Conservation (phyloP, 768 basidiomycete species). For the Clathrus columnatus region DNA sequence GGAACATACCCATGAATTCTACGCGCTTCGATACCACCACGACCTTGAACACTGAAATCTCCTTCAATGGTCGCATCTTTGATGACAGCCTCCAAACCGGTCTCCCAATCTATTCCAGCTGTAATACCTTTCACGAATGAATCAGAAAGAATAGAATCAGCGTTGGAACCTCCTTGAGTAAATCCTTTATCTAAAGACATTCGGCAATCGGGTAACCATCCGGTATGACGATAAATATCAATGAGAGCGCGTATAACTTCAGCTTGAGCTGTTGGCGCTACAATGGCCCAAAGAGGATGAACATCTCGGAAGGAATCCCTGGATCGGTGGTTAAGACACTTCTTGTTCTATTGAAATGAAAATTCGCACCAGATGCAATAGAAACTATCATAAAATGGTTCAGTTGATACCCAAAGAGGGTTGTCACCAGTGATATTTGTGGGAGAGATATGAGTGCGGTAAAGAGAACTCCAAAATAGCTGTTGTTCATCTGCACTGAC, state of each 20-base stretch:
- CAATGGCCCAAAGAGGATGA: conserved; percentile 15
- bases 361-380: conserved; percentile 20
- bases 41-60: conserved; percentile 14
- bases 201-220: conserved; percentile 22
- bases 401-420: conserved; percentile 18
- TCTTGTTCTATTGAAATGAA: background rate
- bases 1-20: conserved; percentile 12
- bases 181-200: conserved; percentile 21
- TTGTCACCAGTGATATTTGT: conserved; percentile 22
- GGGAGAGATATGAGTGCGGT: conserved; percentile 18
- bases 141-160: conserved; percentile 21
- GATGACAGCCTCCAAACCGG: conserved; percentile 18
- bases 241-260: conserved; percentile 20
- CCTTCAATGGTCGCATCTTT: conserved; percentile 18
- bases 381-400: conserved; percentile 21
- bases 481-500: conserved; percentile 10
- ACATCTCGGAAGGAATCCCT: conserved; percentile 11
- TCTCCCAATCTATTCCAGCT: conserved; percentile 21
- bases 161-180: conserved; percentile 23
- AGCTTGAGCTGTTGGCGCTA: conserved; percentile 12
- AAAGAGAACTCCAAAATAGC: conserved; percentile 15
- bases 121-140: conserved; percentile 21
- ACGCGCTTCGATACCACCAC: conserved; percentile 13
- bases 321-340: background rate
- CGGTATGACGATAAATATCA: conserved; percentile 19